These are phyloP conservation scores for Wickerhamiella lipophila DNA, from an alignment of 805 yeast species.

Conservation along the genomic window DNA sequence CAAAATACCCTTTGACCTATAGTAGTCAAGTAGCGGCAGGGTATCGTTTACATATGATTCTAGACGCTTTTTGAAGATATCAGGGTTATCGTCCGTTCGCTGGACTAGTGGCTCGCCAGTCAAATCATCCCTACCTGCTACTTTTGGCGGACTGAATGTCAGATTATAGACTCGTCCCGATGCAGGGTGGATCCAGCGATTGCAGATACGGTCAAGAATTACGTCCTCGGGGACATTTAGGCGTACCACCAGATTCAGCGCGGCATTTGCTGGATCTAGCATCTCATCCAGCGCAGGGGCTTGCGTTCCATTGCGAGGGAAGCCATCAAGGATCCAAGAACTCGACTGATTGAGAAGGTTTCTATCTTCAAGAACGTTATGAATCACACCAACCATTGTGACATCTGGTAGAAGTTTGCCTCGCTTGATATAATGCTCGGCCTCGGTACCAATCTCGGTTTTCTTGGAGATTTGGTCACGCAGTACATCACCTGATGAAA, in stretches of 20 bases:
- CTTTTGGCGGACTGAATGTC: slow-evolving; percentile 80
- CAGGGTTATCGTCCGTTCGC: slow-evolving; percentile 73
- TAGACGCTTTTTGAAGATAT: slow-evolving; percentile 54
- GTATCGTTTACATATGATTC: slow-evolving; percentile 47
- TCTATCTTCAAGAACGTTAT: slow-evolving; percentile 34
- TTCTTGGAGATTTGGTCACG: slow-evolving; percentile 49
- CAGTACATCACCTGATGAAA: slow-evolving; percentile 77
- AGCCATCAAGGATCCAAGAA: slow-evolving; percentile 80
- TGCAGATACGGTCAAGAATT: slow-evolving; percentile 67
- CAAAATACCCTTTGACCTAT: slow-evolving; percentile 39
- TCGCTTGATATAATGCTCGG: slow-evolving; percentile 40
- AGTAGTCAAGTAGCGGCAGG: slow-evolving; percentile 54
- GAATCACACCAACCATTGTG: slow-evolving; percentile 48
- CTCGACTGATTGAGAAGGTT: slow-evolving; percentile 35
- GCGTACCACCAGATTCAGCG: slow-evolving; percentile 68
- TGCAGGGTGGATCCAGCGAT: slow-evolving; percentile 70
- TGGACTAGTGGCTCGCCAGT: slow-evolving; percentile 79
- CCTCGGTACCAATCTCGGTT: slow-evolving; percentile 37
- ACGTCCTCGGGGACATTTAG: slow-evolving; percentile 76
- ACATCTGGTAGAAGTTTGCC: slow-evolving; percentile 70
- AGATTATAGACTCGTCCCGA: slow-evolving; percentile 81
- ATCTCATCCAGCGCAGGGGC: slow-evolving; percentile 47
- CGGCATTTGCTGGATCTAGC: slow-evolving; percentile 28
- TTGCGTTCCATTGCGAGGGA: slow-evolving; percentile 70
- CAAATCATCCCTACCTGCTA: slow-evolving; percentile 67